Evolutionary conservation across 2,329 filamentous ascomycete species (phyloP).

Genomic region (Pseudonectria buxi): DNA sequence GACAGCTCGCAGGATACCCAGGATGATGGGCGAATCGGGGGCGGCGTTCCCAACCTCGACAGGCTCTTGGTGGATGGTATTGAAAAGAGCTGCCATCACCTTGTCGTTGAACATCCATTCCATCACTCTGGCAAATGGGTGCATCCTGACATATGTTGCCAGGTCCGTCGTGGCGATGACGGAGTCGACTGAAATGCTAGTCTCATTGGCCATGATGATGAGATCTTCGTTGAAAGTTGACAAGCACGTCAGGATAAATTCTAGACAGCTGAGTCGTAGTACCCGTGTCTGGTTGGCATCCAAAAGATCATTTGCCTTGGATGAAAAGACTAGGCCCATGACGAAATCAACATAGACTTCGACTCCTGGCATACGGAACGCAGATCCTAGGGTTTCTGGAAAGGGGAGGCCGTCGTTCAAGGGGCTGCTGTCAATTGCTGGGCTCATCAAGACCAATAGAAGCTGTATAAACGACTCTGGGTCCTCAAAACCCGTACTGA

Average conservation of each 20-base stretch:
- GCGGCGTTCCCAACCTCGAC: constrained; percentile 64
- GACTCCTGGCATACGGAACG: constrained; percentile 72
- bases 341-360: constrained; percentile 91
- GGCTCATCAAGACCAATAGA: constrained; percentile 63
- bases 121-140: constrained; percentile 92
- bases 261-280: constrained; percentile 72
- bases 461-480: constrained; percentile 77
- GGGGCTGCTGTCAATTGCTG: constrained; percentile 52
- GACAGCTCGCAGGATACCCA: constrained; percentile 72
- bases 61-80: constrained; percentile 69
- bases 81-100: constrained; percentile 72
- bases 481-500: constrained; percentile 76
- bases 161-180: constrained; percentile 70
- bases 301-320: constrained; percentile 56
- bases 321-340: constrained; percentile 68
- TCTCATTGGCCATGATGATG: constrained; percentile 75
- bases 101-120: constrained; percentile 97
- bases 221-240: constrained; percentile 90
- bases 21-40: constrained; percentile 73
- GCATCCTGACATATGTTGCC: constrained; percentile 72
- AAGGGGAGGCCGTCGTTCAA: constrained; percentile 76
- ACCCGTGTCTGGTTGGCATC: constrained; percentile 65
- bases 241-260: constrained; percentile 74
- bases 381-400: constrained; percentile 73
- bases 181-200: constrained; percentile 66